Evolutionary conservation across 2,329 filamentous ascomycete species (phyloP), one percentile per base, ranked within the genome.

Genomic region (Trichophyton benhamiae): DNA sequence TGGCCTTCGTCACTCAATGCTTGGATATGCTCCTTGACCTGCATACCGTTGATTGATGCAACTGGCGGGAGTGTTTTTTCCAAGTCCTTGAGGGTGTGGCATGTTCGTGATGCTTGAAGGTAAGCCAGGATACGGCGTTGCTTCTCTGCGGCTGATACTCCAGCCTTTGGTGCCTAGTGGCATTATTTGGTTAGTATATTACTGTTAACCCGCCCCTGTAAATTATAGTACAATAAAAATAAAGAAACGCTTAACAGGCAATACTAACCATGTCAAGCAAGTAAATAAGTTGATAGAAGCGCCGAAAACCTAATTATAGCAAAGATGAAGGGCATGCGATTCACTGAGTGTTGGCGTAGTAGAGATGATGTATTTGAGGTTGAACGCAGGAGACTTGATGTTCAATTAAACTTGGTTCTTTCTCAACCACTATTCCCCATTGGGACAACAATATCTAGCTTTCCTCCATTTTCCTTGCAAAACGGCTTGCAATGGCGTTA

Each of bases 1-100:
- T 80, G 79, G 67, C 77, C 78, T 61, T 87, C 85, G 67, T 87
- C 83, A 7, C 77, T 75, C 20, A 87, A 78, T 3, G 79, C 76
- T 69, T 86, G 83, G 17, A 87, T 74, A 68, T 84, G 86, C 67
- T 87, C 85, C 71, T 86, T 86, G 53, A 85, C 82, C 68, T 85
- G 82, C 79, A 87, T 86, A 65, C 79, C 77, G 66, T 83, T 84
- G 74, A 87, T 84, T 8, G 82, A 82, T 4, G 82, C 83, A 53
- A 86, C 78, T 1, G 79, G 75, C 1, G 83, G 83, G 27, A 88
- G 75, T 6, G 75, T 75, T 71, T 87, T 87, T 71, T 87, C 85
- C 8, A 88, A 79, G 62, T 87, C 85, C 69, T 86, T 87, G 72
- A 87, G 77, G 59, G 79, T 84, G 72, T 86, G 83, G 17, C 83